Evolutionary conservation across 768 basidiomycete genomes (phyloP).

Genomic region (Tylopilus balloui): DNA sequence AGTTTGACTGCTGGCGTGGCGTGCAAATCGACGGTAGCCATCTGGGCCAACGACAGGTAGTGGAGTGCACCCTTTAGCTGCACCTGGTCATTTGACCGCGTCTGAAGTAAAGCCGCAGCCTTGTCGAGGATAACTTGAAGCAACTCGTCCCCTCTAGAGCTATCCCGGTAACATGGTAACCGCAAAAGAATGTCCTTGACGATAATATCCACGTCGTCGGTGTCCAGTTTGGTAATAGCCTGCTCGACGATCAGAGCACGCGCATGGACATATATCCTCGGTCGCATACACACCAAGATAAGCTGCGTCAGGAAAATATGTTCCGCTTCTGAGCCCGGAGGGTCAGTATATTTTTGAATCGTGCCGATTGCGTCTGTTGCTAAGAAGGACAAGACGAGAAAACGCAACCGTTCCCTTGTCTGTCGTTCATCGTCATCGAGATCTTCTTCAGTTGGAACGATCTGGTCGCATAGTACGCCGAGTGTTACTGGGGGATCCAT

Average conservation of each 20-base stretch:
- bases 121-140: constrained; percentile 39
- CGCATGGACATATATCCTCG: not conserved
- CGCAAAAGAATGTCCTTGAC: constrained; percentile 51
- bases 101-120: constrained; percentile 32
- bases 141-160: constrained; percentile 36
- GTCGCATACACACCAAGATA: constrained; percentile 39
- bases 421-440: constrained; percentile 55
- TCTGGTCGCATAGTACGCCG: constrained; percentile 66
- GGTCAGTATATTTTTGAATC: constrained; percentile 42
- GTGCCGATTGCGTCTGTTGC: constrained; percentile 45
- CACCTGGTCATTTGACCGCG: constrained; percentile 26
- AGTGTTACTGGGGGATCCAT: constrained; percentile 59
- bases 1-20: constrained; percentile 43
- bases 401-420: constrained; percentile 53
- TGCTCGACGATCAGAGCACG: constrained; percentile 23
- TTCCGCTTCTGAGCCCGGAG: constrained; percentile 43
- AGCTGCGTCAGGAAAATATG: constrained; percentile 45
- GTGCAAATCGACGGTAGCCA: constrained; percentile 39
- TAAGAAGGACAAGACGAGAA: constrained; percentile 58
- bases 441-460: constrained; percentile 46
- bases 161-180: constrained; percentile 41
- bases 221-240: constrained; percentile 46
- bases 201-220: constrained; percentile 42
- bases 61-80: constrained; percentile 37
- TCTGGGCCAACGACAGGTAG: constrained; percentile 45